Conservation (phyloP, 1,284 basidiomycete genomes). For the Tilletiopsis washingtonensis region DNA sequence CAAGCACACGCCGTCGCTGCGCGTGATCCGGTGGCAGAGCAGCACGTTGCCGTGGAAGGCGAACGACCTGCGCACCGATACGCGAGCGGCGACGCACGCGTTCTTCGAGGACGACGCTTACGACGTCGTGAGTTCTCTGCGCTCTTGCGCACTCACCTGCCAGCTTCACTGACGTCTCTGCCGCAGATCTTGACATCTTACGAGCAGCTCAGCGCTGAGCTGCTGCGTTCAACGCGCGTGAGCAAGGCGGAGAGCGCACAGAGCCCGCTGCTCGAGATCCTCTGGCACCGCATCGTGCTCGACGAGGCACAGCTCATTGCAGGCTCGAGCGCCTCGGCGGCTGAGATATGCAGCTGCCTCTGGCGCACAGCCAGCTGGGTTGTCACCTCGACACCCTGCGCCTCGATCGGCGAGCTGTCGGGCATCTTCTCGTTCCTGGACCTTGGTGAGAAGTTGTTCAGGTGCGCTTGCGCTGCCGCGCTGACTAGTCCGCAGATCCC, state of each 20-base stretch:
- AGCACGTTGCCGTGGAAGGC: slow-evolving; percentile 15
- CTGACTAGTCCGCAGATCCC: too few relatives aligned
- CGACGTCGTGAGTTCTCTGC: too few relatives aligned
- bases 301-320: slow-evolving; percentile 32
- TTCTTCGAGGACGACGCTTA: slow-evolving; percentile 11
- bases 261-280: slow-evolving; percentile 24
- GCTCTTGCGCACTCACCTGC: too few relatives aligned
- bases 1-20: slow-evolving; percentile 19
- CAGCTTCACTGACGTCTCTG: too few relatives aligned
- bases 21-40: slow-evolving; percentile 9
- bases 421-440: slow-evolving; percentile 28
- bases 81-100: slow-evolving; percentile 8
- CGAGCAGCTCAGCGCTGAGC: slow-evolving; percentile 22
- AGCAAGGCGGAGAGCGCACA: not conserved
- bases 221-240: slow-evolving; percentile 10
- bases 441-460: too few relatives aligned
- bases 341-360: slow-evolving; percentile 22
- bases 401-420: slow-evolving; percentile 22
- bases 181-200: slow-evolving; percentile 21
- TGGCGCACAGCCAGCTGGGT: slow-evolving; percentile 34
- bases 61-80: slow-evolving; percentile 3
- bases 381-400: slow-evolving; percentile 25
- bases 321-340: slow-evolving; percentile 2
- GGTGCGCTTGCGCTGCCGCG: too few relatives aligned
- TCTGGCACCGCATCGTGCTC: slow-evolving; percentile 24